These are phyloP conservation scores for Hydrangea macrophylla DNA, from an alignment of 148 eudicot genomes.

Conservation along the genomic window DNA sequence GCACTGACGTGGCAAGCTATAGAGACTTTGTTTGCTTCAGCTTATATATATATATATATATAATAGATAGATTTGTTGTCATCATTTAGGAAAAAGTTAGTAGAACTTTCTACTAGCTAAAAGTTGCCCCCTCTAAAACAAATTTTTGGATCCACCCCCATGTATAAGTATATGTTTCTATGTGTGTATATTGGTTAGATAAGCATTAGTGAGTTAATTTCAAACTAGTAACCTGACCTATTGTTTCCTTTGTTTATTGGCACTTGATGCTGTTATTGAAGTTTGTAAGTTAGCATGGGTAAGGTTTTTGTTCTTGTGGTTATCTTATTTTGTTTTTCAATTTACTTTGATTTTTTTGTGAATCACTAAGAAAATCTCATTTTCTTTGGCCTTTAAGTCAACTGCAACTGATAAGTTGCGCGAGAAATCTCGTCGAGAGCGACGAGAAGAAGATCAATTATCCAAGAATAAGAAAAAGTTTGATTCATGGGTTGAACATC, in stretches of 20 bases:
- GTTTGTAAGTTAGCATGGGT: constrained; percentile 17
- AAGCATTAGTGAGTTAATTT: not conserved
- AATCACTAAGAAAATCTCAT: constrained; percentile 10
- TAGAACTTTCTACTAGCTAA: too few species aligned
- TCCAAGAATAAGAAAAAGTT: constrained; percentile 62
- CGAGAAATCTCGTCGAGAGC: constrained; percentile 48
- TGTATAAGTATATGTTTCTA: too few species aligned
- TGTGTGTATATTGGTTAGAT: too few species aligned
- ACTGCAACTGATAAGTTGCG: not conserved
- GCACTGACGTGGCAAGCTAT: too few species aligned
- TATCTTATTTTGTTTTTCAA: not conserved
- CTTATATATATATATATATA: too few species aligned
- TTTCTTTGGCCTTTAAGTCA: constrained; percentile 4
- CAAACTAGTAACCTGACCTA: not conserved
- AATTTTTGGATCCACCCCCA: too few species aligned
- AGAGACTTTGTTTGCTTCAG: too few species aligned
- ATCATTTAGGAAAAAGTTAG: too few species aligned
- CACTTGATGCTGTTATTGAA: constrained; percentile 10
- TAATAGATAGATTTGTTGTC: too few species aligned
- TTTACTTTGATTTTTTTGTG: not conserved
- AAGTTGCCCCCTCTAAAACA: too few species aligned
- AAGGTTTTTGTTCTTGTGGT: constrained; percentile 2
- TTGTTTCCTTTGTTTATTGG: not conserved
- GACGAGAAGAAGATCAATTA: constrained; percentile 52
- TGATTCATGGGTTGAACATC: constrained; percentile 50